Evolutionary conservation across 2,329 filamentous ascomycete species (phyloP).

Genomic region (Paracorniculantispora psalliotae): DNA sequence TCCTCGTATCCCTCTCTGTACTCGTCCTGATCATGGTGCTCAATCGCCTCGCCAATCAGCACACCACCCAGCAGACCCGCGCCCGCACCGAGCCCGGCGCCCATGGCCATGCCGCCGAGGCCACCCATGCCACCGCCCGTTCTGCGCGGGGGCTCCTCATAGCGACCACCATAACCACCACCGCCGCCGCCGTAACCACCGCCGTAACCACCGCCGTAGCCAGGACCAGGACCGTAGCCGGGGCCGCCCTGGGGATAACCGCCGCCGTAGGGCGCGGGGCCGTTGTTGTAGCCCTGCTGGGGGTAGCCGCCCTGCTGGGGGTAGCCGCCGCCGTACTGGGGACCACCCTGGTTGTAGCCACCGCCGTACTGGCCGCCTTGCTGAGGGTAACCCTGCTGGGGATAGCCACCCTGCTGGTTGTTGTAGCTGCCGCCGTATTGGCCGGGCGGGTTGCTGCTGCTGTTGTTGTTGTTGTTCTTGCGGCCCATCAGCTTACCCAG

Average conservation of each 20-base stretch:
- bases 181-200: constrained; percentile 30
- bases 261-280: constrained; percentile 20
- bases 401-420: constrained; percentile 27
- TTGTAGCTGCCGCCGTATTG: constrained; percentile 21
- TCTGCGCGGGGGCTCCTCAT: constrained; percentile 37
- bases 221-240: constrained; percentile 28
- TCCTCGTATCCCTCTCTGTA: constrained; percentile 42
- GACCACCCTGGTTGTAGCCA: constrained; percentile 25
- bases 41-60: constrained; percentile 62
- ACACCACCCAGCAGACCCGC: constrained; percentile 77
- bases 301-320: constrained; percentile 17
- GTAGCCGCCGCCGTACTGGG: constrained; percentile 23
- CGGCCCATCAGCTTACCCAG: constrained; percentile 51
- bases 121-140: constrained; percentile 40
- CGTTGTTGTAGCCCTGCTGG: constrained; percentile 14
- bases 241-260: constrained; percentile 18
- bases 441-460: constrained; percentile 14
- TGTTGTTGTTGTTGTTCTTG: constrained; percentile 32
- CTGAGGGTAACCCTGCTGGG: constrained; percentile 17
- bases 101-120: constrained; percentile 47
- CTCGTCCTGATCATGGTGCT: constrained; percentile 55
- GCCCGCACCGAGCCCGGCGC: constrained; percentile 72
- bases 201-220: constrained; percentile 31
- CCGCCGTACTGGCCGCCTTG: constrained; percentile 19
- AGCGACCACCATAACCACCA: constrained; percentile 23